Evolutionary conservation across 2,329 filamentous ascomycete genomes (phyloP).

Genomic region (Botryotinia narcissicola): DNA sequence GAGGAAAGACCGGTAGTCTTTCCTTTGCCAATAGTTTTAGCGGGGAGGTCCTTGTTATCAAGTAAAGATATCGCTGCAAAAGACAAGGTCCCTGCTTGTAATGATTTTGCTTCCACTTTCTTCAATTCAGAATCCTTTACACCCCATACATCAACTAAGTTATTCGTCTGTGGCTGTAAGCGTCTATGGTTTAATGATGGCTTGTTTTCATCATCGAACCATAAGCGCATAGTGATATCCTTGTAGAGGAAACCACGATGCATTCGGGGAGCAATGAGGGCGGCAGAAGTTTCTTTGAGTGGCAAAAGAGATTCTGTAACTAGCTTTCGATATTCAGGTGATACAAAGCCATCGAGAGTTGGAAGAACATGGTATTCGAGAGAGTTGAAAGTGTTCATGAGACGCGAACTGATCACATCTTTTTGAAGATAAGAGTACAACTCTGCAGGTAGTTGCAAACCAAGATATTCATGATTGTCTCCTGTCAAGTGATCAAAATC

Average conservation of each 20-base stretch:
- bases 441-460: conserved; percentile 85
- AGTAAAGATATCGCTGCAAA: conserved; percentile 67
- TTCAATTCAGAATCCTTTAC: conserved; percentile 57
- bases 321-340: conserved; percentile 76
- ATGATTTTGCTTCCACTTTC: conserved; percentile 44
- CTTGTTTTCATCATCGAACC: conserved; percentile 73
- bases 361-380: conserved; percentile 74
- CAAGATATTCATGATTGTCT: conserved; percentile 86
- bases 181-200: conserved; percentile 65
- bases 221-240: conserved; percentile 72
- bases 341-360: conserved; percentile 80
- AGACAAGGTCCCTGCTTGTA: conserved; percentile 47
- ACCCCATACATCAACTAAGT: conserved; percentile 63
- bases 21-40: conserved; percentile 56
- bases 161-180: conserved; percentile 49
- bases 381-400: conserved; percentile 80
- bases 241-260: conserved; percentile 82
- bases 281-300: conserved; percentile 72
- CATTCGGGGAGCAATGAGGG: conserved; percentile 74
- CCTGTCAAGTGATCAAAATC: conserved; percentile 71
- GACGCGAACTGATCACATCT: conserved; percentile 73
- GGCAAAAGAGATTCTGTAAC: conserved; percentile 72
- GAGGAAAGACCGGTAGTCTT: conserved; percentile 47
- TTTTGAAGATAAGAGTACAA: conserved; percentile 85
- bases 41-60: conserved; percentile 62